A percentile compares a stretch with the other conserved stretches of the same genome.
phyloP scores from a whole-genome alignment of 2,329 filamentous ascomycete genomes.

The Colletotrichum somersetense region DNA sequence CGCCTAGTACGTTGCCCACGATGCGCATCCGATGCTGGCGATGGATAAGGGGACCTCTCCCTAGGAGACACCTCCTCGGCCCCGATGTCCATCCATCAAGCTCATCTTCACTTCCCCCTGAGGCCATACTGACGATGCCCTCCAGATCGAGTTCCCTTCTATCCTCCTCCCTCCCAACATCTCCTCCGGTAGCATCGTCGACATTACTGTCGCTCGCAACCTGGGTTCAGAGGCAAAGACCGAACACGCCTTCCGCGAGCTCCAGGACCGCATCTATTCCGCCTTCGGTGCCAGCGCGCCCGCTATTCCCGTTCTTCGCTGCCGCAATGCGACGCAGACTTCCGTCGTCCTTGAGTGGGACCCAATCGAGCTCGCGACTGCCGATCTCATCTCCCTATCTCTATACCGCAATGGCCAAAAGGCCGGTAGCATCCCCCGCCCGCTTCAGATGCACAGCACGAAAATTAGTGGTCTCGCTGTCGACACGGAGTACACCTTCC shows the following conservation, averaged over 20 bases:
- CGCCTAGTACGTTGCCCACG: constrained; percentile 77
- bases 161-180: constrained; percentile 97
- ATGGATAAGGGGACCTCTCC: constrained; percentile 6
- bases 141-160: constrained; percentile 96
- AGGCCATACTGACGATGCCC: constrained; percentile 43
- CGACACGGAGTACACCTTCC: constrained; percentile 95
- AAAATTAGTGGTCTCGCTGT: constrained; percentile 98
- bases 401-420: constrained; percentile 97
- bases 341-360: constrained; percentile 99
- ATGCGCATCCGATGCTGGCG: not conserved
- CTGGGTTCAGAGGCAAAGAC: constrained; percentile 80
- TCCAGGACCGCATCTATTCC: constrained; percentile 90
- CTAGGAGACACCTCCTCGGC: not conserved
- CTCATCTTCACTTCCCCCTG: constrained; percentile 43
- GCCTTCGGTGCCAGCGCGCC: constrained; percentile 89
- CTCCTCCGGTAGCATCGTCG: constrained; percentile 95
- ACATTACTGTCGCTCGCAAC: constrained; percentile 95
- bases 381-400: constrained; percentile 88
- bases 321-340: constrained; percentile 98
- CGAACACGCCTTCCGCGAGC: constrained; percentile 80
- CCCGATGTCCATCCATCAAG: constrained; percentile 10
- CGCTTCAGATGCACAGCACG: constrained; percentile 89
- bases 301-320: constrained; percentile 81
- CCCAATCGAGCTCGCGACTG: constrained; percentile 90
- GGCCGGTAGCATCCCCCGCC: constrained; percentile 92